Conservation (phyloP, 805 yeast species). For the Yamadazyma philogaea region DNA sequence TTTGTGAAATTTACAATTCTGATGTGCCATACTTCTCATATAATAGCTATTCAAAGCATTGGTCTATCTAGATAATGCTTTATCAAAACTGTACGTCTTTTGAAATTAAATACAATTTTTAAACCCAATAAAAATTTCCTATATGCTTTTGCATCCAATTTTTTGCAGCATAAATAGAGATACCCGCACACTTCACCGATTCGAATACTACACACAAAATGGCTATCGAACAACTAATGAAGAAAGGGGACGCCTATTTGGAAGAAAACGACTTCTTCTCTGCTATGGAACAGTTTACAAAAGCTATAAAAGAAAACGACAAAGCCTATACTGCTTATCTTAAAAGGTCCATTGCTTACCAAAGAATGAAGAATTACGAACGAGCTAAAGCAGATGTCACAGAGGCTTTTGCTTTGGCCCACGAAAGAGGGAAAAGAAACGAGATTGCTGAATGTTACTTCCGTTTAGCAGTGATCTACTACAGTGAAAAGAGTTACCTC, state of each 20-base stretch:
- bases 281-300: slow-evolving; percentile 42
- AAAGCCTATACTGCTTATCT: slow-evolving; percentile 46
- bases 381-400: slow-evolving; percentile 46
- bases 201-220: slow-evolving; percentile 9
- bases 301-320: slow-evolving; percentile 42
- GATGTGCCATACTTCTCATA: neutral
- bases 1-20: neutral
- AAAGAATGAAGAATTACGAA: slow-evolving; percentile 46
- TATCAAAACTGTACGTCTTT: no score
- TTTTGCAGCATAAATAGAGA: neutral
- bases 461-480: slow-evolving; percentile 46
- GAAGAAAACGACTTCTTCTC: slow-evolving; percentile 35
- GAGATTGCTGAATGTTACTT: slow-evolving; percentile 49
- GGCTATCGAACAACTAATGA: slow-evolving; percentile 38
- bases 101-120: no score
- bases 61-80: no score
- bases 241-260: slow-evolving; percentile 32
- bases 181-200: neutral
- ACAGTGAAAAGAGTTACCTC: slow-evolving; percentile 39
- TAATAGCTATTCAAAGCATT: neutral
- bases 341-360: slow-evolving; percentile 49
- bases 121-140: neutral
- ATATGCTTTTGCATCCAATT: neutral
- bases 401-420: slow-evolving; percentile 45
- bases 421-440: slow-evolving; percentile 42